Evolutionary conservation across 2,329 filamentous ascomycete genomes (phyloP).

Genomic region (Calonectria hongkongensis): DNA sequence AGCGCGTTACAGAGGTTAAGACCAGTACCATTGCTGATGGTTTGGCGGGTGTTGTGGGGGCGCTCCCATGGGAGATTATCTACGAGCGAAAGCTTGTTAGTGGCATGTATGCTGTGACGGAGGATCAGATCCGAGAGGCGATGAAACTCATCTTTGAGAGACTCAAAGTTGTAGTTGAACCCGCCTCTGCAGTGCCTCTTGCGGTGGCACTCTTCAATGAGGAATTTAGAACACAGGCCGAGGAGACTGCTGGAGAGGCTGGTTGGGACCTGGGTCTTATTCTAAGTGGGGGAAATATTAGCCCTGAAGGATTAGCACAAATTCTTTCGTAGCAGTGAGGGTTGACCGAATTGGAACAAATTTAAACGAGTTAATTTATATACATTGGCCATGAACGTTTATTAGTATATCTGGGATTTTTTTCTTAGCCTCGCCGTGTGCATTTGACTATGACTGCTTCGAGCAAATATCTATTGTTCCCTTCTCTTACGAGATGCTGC

Average conservation of each 20-base stretch:
- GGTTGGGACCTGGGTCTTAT: conserved; percentile 83
- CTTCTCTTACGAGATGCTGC: no score
- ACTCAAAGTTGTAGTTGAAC: conserved; percentile 72
- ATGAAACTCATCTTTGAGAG: conserved; percentile 74
- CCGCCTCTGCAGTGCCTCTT: conserved; percentile 86
- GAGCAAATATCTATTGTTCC: no score
- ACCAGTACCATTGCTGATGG: conserved; percentile 92
- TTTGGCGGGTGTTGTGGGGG: conserved; percentile 87
- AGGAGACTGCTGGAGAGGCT: conserved; percentile 79
- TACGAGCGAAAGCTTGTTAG: conserved; percentile 80
- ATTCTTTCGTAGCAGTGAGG: not conserved
- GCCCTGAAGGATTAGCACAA: not conserved
- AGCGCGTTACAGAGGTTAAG: conserved; percentile 80
- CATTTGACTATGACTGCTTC: no score
- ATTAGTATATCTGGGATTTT: no score
- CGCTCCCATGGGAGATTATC: conserved; percentile 85
- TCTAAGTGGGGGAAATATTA: conserved; percentile 76
- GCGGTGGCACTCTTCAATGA: conserved; percentile 90
- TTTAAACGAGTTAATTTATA: not conserved
- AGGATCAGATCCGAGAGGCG: conserved; percentile 87
- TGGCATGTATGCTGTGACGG: conserved; percentile 83
- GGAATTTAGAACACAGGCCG: conserved; percentile 83
- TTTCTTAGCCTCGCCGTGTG: no score
- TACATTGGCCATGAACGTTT: no score
- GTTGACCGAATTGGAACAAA: not conserved